Conservation (phyloP, 2,329 filamentous ascomycete genomes). For the Monilinia laxa region DNA sequence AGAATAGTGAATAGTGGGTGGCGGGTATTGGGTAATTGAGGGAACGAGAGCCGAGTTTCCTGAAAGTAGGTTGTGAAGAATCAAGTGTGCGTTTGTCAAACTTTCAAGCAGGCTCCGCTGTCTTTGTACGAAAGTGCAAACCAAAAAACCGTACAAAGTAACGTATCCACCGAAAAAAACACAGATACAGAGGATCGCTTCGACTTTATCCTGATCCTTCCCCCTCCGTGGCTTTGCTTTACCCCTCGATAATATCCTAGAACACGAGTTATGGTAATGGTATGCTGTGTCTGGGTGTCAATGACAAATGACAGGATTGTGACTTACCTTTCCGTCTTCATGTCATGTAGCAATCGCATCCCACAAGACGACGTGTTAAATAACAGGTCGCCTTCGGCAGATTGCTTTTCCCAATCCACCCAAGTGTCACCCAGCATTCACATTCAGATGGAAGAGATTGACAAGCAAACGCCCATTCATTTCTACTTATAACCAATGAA, state of each 20-base stretch:
- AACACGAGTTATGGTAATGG: slow-evolving; percentile 14
- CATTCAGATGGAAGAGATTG: slow-evolving; percentile 27
- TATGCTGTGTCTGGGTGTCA: slow-evolving; percentile 13
- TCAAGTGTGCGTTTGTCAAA: not conserved
- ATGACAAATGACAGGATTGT: slow-evolving; percentile 26
- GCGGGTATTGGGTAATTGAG: not conserved
- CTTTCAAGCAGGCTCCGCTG: slow-evolving; percentile 3
- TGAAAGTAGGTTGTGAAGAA: not conserved
- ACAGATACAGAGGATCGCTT: slow-evolving; percentile 13
- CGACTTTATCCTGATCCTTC: slow-evolving; percentile 16
- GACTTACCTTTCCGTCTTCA: slow-evolving; percentile 30
- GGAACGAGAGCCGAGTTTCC: no score
- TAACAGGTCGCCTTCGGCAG: slow-evolving; percentile 25
- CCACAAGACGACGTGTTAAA: slow-evolving; percentile 28
- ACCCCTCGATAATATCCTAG: slow-evolving; percentile 5
- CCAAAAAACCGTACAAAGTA: slow-evolving; percentile 13
- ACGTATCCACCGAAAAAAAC: slow-evolving; percentile 10
- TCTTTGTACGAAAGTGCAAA: not conserved
- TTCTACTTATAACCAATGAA: slow-evolving; percentile 30
- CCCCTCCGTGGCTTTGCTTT: not conserved
- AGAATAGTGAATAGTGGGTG: not conserved
- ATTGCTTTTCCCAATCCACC: slow-evolving; percentile 19
- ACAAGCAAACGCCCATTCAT: slow-evolving; percentile 32
- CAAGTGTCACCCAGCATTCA: slow-evolving; percentile 23
- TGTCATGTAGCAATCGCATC: slow-evolving; percentile 29